These are phyloP conservation scores for Tephrocybe rancida DNA, from an alignment of 768 basidiomycete genomes.

Conservation along the genomic window DNA sequence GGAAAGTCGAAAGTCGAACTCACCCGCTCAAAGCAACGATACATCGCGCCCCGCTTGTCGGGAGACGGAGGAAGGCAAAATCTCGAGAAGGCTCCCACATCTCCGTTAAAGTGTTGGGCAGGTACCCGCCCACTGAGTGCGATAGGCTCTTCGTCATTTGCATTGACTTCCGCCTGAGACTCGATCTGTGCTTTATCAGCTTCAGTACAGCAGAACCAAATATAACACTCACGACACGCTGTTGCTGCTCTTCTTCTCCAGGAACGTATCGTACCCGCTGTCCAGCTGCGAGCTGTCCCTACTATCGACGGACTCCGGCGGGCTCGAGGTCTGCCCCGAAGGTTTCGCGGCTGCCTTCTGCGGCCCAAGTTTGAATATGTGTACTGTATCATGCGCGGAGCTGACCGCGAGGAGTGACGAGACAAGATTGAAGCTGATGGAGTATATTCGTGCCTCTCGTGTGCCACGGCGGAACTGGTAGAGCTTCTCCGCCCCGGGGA, in stretches of 20 bases:
- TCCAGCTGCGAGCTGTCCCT: constrained; percentile 62
- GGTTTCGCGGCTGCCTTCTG: constrained; percentile 17
- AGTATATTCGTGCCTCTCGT: constrained; percentile 83
- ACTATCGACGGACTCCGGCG: constrained; percentile 51
- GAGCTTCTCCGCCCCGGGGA: constrained; percentile 90
- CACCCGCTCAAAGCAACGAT: constrained; percentile 91
- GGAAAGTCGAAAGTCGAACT: constrained; percentile 27
- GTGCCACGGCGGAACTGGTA: constrained; percentile 96
- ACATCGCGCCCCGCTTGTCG: constrained; percentile 75
- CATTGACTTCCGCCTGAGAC: constrained; percentile 68
- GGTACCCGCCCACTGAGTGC: constrained; percentile 79
- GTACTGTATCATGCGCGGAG: constrained; percentile 92
- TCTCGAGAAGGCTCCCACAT: constrained; percentile 97
- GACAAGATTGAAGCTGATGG: constrained; percentile 79
- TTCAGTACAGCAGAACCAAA: neutral
- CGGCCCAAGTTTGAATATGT: constrained; percentile 85
- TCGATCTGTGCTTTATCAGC: constrained; percentile 33
- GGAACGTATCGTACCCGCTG: constrained; percentile 84
- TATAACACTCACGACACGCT: constrained; percentile 55
- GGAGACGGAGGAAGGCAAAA: constrained; percentile 88
- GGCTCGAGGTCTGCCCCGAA: constrained; percentile 47
- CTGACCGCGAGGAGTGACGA: constrained; percentile 87
- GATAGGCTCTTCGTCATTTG: constrained; percentile 77
- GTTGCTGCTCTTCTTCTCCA: constrained; percentile 72
- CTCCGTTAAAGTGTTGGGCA: constrained; percentile 89